Evolutionary conservation across 192 early-diverging fungal species (phyloP).

Genomic region (Dispira parvispora): DNA sequence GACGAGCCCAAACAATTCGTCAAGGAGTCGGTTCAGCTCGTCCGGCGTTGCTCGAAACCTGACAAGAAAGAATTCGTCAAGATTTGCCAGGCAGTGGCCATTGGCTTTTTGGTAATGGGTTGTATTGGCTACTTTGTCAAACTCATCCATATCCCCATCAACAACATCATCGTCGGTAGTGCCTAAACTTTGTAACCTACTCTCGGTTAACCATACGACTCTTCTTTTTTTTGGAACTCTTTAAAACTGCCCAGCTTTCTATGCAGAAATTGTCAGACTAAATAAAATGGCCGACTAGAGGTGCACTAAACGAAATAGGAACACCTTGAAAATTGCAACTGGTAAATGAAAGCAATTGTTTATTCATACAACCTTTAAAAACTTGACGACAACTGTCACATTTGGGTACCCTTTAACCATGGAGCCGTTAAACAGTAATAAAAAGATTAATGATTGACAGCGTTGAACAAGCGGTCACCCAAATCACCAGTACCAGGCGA

Average conservation of each 20-base stretch:
- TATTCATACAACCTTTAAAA: no score
- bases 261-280: no score
- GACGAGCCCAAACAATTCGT: slow-evolving; percentile 82
- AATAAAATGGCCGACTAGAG: no score
- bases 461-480: slow-evolving; percentile 48
- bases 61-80: slow-evolving; percentile 85
- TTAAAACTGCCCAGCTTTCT: no score
- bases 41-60: slow-evolving; percentile 96
- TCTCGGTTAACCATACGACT: neutral
- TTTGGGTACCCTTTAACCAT: no score
- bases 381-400: no score
- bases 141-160: slow-evolving; percentile 99
- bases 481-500: slow-evolving; percentile 47
- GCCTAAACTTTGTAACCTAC: slow-evolving; percentile 18
- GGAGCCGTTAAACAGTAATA: no score
- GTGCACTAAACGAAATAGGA: no score
- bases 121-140: slow-evolving; percentile 97
- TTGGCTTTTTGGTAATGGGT: slow-evolving; percentile 93
- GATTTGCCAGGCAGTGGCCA: slow-evolving; percentile 82
- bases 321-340: no score
- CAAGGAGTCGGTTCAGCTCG: slow-evolving; percentile 81
- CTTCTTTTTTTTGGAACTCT: neutral
- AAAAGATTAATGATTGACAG: slow-evolving; percentile 10
- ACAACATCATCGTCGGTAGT: slow-evolving; percentile 90
- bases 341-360: no score